Evolutionary conservation across 2,329 filamentous ascomycete genomes (phyloP).

Genomic region (Epichloe gansuensis): DNA sequence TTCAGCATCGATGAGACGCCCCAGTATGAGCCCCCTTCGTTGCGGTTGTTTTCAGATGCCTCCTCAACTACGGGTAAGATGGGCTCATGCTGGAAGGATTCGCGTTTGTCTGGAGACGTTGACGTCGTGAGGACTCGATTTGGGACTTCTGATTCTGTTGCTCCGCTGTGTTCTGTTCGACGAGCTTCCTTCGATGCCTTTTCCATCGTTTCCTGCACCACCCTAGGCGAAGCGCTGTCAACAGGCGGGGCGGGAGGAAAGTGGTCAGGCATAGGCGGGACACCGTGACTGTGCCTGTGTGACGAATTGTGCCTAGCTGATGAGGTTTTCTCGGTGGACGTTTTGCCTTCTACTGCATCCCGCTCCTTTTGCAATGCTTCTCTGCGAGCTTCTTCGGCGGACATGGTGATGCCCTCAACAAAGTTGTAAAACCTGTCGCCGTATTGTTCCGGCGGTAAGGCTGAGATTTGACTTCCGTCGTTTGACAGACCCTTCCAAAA

Average conservation of each 20-base stretch:
- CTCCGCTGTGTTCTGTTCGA: constrained; percentile 21
- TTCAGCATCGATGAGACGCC: constrained; percentile 27
- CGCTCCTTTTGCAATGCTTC: constrained; percentile 48
- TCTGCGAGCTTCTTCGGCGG: constrained; percentile 68
- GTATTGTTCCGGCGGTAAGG: constrained; percentile 79
- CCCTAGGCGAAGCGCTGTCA: constrained; percentile 20
- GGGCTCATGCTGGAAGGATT: constrained; percentile 44
- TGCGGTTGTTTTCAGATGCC: constrained; percentile 59
- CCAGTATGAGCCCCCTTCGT: constrained; percentile 22
- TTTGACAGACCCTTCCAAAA: constrained; percentile 90
- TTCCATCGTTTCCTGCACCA: constrained; percentile 28
- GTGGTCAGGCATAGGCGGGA: constrained; percentile 35
- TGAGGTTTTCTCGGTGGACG: constrained; percentile 17
- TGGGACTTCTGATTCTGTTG: constrained; percentile 40
- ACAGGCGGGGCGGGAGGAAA: constrained; percentile 29
- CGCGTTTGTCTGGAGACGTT: constrained; percentile 29
- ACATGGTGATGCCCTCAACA: constrained; percentile 83
- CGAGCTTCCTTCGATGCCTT: constrained; percentile 27
- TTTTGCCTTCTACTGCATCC: constrained; percentile 35
- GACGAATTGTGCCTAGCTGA: constrained; percentile 27
- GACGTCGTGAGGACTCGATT: constrained; percentile 43
- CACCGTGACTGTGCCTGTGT: constrained; percentile 18
- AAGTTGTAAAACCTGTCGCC: constrained; percentile 91
- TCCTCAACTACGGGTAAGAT: constrained; percentile 80
- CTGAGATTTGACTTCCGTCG: constrained; percentile 80